Evolutionary conservation across 1,284 basidiomycete species (phyloP).

Genomic region (Puccinia coronata): DNA sequence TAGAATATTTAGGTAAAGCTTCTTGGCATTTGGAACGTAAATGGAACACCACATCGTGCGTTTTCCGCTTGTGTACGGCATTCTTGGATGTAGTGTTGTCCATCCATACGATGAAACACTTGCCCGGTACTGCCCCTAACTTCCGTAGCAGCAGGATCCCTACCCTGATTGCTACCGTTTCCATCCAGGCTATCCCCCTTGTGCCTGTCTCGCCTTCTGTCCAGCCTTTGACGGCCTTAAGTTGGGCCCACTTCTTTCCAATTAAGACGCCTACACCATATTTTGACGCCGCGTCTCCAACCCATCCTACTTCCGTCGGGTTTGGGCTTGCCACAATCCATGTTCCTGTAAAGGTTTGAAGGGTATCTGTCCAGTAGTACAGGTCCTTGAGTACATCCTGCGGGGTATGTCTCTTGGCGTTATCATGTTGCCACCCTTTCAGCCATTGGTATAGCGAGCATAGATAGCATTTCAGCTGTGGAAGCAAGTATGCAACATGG

Average conservation of each 20-base stretch:
- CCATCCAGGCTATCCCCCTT: too few relatives aligned
- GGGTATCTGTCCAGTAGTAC: background rate
- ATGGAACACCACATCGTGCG: too few relatives aligned
- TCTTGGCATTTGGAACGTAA: too few relatives aligned
- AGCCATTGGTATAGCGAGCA: background rate
- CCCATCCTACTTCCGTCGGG: background rate
- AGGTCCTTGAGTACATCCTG: background rate
- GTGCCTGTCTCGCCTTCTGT: too few relatives aligned
- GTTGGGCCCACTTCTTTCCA: background rate
- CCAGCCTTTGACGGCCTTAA: background rate
- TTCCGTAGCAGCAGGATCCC: too few relatives aligned
- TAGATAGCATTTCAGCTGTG: background rate
- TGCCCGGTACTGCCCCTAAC: too few relatives aligned
- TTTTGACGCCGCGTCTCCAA: background rate
- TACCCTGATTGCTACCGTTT: too few relatives aligned
- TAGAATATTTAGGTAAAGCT: too few relatives aligned
- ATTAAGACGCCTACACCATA: background rate
- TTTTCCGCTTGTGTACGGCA: too few relatives aligned
- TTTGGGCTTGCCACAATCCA: background rate
- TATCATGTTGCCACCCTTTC: background rate
- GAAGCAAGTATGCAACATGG: constrained; percentile 9
- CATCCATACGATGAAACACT: too few relatives aligned
- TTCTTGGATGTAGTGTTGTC: too few relatives aligned
- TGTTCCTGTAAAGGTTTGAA: background rate
- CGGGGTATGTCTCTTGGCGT: background rate